Evolutionary conservation across 345 rosid genomes (phyloP).

Genomic region (Conringia planisiliqua): DNA sequence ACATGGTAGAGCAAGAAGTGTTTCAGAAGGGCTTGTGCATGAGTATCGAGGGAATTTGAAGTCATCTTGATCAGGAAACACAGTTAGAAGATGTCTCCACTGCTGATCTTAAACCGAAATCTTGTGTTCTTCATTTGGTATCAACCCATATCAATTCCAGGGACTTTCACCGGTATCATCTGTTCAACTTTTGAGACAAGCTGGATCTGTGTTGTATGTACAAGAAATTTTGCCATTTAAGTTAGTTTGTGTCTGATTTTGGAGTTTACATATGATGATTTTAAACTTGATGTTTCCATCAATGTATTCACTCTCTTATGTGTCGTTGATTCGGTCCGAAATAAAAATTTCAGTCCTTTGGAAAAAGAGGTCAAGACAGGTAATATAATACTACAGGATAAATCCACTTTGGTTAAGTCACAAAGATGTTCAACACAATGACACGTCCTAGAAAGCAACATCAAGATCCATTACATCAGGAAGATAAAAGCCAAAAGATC

Average conservation of each 20-base stretch:
- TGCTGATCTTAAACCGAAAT: not conserved
- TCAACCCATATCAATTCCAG: not conserved
- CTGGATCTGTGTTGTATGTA: not conserved
- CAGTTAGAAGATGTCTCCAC: not conserved
- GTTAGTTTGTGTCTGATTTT: not conserved
- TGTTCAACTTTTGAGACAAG: not conserved
- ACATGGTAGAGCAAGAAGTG: conserved; percentile 73
- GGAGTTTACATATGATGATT: not conserved
- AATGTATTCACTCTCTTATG: not conserved
- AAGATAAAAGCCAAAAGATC: conserved; percentile 15
- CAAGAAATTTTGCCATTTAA: conserved; percentile 3
- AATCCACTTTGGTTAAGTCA: conserved; percentile 12
- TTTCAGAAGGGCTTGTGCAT: conserved; percentile 86
- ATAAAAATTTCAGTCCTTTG: not conserved
- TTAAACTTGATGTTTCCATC: conserved; percentile 3
- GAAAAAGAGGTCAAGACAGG: not conserved
- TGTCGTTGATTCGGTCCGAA: not conserved
- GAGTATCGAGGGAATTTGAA: conserved; percentile 53
- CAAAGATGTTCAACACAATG: conserved; percentile 12
- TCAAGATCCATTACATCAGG: conserved; percentile 25
- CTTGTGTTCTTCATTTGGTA: not conserved
- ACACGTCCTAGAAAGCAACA: conserved; percentile 11
- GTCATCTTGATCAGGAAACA: conserved; percentile 16
- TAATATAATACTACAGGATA: not conserved
- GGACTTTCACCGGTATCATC: not conserved